A percentile compares a stretch with the other conserved stretches of the same genome.
Conservation (phyloP, 495 filamentous ascomycete species). For the Bacidia gigantensis region DNA sequence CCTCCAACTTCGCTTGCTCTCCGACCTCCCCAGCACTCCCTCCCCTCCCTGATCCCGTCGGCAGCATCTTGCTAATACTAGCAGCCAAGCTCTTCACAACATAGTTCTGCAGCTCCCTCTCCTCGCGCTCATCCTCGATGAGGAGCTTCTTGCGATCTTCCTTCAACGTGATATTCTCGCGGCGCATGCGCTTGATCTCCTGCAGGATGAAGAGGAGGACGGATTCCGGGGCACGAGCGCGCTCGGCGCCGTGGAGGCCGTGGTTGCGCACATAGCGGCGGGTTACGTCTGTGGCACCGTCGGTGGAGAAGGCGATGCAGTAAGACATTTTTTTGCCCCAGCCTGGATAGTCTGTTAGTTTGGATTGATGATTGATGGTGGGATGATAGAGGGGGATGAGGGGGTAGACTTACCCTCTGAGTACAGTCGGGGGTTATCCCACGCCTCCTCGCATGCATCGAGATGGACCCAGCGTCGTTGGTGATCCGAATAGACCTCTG, state of each 20-base stretch:
- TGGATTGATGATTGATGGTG: conserved; percentile 7
- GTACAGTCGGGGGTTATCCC: conserved; percentile 90
- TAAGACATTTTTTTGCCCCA: conserved; percentile 94
- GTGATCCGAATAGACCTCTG: conserved; percentile 91
- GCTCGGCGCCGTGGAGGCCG: conserved; percentile 54
- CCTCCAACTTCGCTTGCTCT: conserved; percentile 14
- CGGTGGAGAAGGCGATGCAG: conserved; percentile 90
- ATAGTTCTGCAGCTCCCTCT: conserved; percentile 65
- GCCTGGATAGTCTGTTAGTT: conserved; percentile 26
- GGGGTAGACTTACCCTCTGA: conserved; percentile 56
- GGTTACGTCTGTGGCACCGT: conserved; percentile 91
- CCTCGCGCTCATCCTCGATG: conserved; percentile 81
- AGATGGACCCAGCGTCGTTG: conserved; percentile 94
- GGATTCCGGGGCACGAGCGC: conserved; percentile 68
- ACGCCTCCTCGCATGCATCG: conserved; percentile 85
- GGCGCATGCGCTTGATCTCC: conserved; percentile 73
- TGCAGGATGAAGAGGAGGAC: conserved; percentile 77
- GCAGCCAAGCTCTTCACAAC: conserved; percentile 58
- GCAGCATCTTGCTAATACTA: conserved; percentile 42
- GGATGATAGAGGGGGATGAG: not conserved
- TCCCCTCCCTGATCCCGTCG: conserved; percentile 7
- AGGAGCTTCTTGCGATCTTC: conserved; percentile 66
- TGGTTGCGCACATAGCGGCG: conserved; percentile 83
- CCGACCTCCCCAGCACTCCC: conserved; percentile 1
- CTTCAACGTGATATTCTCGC: conserved; percentile 56